Base-by-base conservation (phyloP, 768 basidiomycete genomes). In the Suillus clintonianus region DNA sequence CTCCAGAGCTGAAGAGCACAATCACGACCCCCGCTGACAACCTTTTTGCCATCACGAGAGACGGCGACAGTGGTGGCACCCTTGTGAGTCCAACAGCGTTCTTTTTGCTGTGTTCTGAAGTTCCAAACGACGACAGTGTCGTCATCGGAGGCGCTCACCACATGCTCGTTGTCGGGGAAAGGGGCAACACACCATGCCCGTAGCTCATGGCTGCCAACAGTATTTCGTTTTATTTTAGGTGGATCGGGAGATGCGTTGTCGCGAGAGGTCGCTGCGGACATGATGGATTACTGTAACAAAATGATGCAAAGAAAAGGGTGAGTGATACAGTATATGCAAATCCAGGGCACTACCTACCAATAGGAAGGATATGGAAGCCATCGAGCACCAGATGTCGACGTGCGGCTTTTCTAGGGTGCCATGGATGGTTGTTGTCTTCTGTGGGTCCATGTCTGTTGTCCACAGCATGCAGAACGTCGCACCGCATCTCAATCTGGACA, bases 11-110 rank as follows among this genome's bases (percentile, higher is more conserved):
- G 45, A 17, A 74, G 66, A 7, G 43, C 30, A 54, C 70, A 68
- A 11, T 72, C 71, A 3, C 14, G 61, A 15, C 70, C 69, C 11
- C 70, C 71, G 59, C 64, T 72, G 47, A 70, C 71, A 9, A 74
- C 55, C 41, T 56, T 74, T 4, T 54, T 57, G 19, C 53, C 41
- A 17, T 72, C 65, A 8, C 15, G 42, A 1, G 71, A 74, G 10
- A 74, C 62, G 37, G 70, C 70, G n/a, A 72, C 65, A 6, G 66
- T 47, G 11, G 61, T 64, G 7, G 73, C 72, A 22, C 57, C 62
- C 39, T 65, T 30, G 30, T 36, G 51, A 41, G 11, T 2, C 27
- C 48, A 55, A 14, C 10, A 2, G 24, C 6, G 15, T 34, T 37
- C 47, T 51, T 53, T n/a, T 27, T 39, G 4, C 30, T 51, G 37